Evolutionary conservation across 805 yeast genomes (phyloP), one percentile per base, ranked within the genome.

Genomic region (Starmera dryadoides): DNA sequence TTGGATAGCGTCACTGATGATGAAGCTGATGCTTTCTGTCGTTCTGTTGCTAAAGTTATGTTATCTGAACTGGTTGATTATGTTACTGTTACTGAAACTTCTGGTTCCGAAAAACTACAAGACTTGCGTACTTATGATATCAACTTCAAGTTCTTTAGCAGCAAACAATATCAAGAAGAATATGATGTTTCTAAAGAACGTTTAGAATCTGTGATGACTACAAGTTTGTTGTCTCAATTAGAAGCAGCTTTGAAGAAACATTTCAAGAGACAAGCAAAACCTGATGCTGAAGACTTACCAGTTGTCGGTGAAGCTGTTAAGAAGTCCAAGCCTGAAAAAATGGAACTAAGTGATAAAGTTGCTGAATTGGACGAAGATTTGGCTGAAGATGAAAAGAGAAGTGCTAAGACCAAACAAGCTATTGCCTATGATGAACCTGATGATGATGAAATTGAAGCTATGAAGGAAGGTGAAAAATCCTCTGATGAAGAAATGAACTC

Each of bases 371-470:
- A 65, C 30, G 81, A 72, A 44, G 78, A 65, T 25, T 82, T 73
- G 41, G 86, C 79, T 38, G 81, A 73, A 39, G 79, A 75, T 40
- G 86, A 76, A 44, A 77, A 72, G 53, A 63, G 72, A 43, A 74
- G 69, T 47, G 64, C 72, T 38, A 81, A 81, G 49, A 69, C 79
- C 30, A 86, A 87, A 52, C 95, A 89, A 64, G 80, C 95, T 15
- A 91, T 85, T 30, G 87, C 96, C 2, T 87, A 87, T 52, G 98
- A 89, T 47, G 95, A 79, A 14, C 96, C 96, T 26, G 98, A 89
- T 63, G 97, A 89, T 46, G 98, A 87, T 23, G 97, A 89, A 57
- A 68, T 86, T 44, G 97, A 87, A 59, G 85, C 86, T 37, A 85
- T 86, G 89, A 80, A 80, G 63, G 74, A 73, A 53, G 95, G 85